These are phyloP conservation scores for Gossypium schwendimanii DNA, from an alignment of 441 rosid genomes.

Conservation along the genomic window DNA sequence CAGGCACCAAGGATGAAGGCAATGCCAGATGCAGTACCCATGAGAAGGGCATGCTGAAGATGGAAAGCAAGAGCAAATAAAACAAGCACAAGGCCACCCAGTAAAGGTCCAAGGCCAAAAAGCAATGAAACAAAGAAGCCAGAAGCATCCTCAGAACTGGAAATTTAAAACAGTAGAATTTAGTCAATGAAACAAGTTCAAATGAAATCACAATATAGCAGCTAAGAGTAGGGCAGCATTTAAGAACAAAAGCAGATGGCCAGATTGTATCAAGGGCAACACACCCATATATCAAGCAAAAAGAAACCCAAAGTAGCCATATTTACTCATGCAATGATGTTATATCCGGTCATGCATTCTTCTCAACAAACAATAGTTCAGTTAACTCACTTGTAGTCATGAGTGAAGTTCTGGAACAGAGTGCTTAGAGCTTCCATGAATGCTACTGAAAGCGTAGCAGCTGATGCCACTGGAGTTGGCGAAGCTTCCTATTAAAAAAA, in stretches of 20 bases:
- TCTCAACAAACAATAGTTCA: conserved; percentile 5
- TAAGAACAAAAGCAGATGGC: not conserved
- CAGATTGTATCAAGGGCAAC: not conserved
- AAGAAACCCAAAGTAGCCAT: not conserved
- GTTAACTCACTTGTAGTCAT: conserved; percentile 72
- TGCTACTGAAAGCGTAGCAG: conserved; percentile 90
- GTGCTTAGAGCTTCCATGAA: conserved; percentile 92
- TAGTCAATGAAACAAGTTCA: conserved; percentile 12
- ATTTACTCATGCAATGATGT: conserved; percentile 2
- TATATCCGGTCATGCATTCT: conserved; percentile 9
- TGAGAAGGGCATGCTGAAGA: conserved; percentile 85
- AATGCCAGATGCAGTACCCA: conserved; percentile 92
- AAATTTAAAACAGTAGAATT: conserved; percentile 19
- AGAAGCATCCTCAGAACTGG: conserved; percentile 96
- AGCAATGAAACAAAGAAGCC: conserved; percentile 92
- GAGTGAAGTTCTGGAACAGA: conserved; percentile 68
- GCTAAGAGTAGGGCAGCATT: not conserved
- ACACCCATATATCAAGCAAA: not conserved
- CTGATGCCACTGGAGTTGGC: conserved; percentile 86
- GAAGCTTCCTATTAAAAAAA: conserved; percentile 70
- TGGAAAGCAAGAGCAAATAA: conserved; percentile 66
- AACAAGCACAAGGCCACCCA: conserved; percentile 76
- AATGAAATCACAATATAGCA: not conserved
- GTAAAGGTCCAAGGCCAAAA: conserved; percentile 92
- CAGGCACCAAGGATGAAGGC: conserved; percentile 82